A percentile compares a stretch with the other conserved stretches of the same genome.
Conservation (phyloP, 306 rosid genomes). For the Astragalus glycyphyllos region DNA sequence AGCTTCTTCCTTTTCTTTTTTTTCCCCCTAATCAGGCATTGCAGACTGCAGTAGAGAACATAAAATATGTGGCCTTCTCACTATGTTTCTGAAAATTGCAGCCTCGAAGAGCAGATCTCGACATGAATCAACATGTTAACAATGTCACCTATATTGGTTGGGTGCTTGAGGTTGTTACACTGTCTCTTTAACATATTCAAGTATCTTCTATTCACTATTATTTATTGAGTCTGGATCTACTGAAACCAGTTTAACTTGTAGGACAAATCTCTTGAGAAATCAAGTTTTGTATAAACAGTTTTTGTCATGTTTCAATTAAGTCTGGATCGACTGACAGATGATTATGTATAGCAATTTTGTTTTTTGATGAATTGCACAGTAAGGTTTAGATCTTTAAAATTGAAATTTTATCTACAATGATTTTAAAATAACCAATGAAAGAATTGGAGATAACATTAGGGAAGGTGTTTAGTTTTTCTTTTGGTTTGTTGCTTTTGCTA, state of each 20-base stretch:
- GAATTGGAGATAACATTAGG: no score
- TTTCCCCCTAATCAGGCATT: neutral
- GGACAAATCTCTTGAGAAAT: neutral
- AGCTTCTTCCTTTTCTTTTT: no score
- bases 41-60: no score
- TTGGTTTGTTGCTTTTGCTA: neutral
- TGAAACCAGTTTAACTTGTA: neutral
- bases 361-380: no score
- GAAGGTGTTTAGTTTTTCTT: neutral
- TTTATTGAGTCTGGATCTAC: slow-evolving; percentile 14
- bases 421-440: no score
- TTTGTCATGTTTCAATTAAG: no score
- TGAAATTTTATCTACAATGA: no score
- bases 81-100: slow-evolving; percentile 52
- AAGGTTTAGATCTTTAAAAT: no score
- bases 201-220: slow-evolving; percentile 3
- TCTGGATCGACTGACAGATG: no score
- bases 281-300: no score
- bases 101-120: slow-evolving; percentile 97
- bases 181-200: slow-evolving; percentile 23
- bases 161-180: slow-evolving; percentile 86
- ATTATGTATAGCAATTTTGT: no score
- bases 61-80: no score
- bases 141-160: slow-evolving; percentile 93
- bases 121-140: slow-evolving; percentile 98